Evolutionary conservation across 148 eudicot species (phyloP).

Genomic region (Rhododendron mucronatum): DNA sequence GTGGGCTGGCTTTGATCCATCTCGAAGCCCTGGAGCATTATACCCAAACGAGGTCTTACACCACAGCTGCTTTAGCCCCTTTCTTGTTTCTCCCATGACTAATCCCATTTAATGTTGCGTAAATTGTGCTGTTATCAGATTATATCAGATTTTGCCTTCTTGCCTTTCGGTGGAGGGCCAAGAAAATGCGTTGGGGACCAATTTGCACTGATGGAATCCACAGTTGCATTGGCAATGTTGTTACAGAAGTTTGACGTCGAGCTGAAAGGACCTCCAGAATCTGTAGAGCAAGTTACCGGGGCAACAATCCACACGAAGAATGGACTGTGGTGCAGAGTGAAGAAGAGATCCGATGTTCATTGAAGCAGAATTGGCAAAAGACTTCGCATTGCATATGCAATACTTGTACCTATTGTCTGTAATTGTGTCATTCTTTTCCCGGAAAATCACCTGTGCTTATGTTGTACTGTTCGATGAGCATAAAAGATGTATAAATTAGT

Average conservation of each 20-base stretch:
- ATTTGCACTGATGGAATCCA: constrained; percentile 96
- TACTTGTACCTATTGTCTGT: not conserved
- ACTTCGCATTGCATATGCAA: not conserved
- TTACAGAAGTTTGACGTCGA: constrained; percentile 78
- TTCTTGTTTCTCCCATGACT: not conserved
- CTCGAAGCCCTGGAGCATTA: constrained; percentile 92
- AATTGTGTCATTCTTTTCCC: not conserved
- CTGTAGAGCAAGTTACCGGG: constrained; percentile 85
- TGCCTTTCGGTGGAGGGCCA: constrained; percentile 97
- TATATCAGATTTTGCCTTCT: constrained; percentile 77
- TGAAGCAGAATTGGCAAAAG: not conserved
- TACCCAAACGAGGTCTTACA: constrained; percentile 86
- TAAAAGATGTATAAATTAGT: not conserved
- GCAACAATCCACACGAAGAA: constrained; percentile 92
- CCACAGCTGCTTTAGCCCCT: not conserved
- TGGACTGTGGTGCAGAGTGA: constrained; percentile 83
- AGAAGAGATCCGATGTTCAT: constrained; percentile 42
- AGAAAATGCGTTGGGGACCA: constrained; percentile 97
- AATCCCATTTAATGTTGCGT: not conserved
- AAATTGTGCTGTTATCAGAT: constrained; percentile 35
- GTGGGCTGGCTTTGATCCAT: constrained; percentile 97
- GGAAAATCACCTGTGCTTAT: not conserved
- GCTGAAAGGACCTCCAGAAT: constrained; percentile 71
- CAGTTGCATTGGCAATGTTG: constrained; percentile 75
- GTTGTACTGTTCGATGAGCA: not conserved